Evolutionary conservation across 306 rosid genomes (phyloP).

Genomic region (peach (Prunus persica)): DNA sequence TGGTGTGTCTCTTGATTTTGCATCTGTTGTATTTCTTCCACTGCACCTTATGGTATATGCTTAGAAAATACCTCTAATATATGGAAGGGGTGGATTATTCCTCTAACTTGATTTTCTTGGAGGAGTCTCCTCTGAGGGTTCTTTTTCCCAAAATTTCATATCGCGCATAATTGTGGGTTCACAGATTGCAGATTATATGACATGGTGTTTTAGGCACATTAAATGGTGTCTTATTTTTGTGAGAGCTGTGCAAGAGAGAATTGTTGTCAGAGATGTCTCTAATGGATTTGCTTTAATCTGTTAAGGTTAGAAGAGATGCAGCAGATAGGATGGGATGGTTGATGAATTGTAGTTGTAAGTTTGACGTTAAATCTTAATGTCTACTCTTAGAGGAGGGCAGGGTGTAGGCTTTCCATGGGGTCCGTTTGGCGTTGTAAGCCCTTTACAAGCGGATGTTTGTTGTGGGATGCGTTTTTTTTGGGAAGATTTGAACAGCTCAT

Average conservation of each 20-base stretch:
- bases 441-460: background rate
- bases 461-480: background rate
- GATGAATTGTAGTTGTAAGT: background rate
- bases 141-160: background rate
- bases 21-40: background rate
- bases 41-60: background rate
- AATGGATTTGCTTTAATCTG: background rate
- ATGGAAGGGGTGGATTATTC: background rate
- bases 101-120: background rate
- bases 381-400: background rate
- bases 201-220: background rate
- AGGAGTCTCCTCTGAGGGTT: background rate
- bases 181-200: background rate
- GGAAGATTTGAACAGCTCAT: background rate
- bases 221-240: background rate
- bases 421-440: background rate
- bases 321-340: background rate
- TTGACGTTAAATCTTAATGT: background rate
- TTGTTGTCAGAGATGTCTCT: background rate
- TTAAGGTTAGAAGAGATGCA: background rate
- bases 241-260: background rate
- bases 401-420: background rate
- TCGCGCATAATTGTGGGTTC: background rate
- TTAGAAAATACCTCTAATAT: background rate
- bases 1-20: conserved; percentile 53